Percentiles rank a stretch among this genome's conserved stretches.
These are phyloP conservation scores for Fomitopsis serialis DNA, from an alignment of 768 basidiomycete species.

Conservation along the genomic window DNA sequence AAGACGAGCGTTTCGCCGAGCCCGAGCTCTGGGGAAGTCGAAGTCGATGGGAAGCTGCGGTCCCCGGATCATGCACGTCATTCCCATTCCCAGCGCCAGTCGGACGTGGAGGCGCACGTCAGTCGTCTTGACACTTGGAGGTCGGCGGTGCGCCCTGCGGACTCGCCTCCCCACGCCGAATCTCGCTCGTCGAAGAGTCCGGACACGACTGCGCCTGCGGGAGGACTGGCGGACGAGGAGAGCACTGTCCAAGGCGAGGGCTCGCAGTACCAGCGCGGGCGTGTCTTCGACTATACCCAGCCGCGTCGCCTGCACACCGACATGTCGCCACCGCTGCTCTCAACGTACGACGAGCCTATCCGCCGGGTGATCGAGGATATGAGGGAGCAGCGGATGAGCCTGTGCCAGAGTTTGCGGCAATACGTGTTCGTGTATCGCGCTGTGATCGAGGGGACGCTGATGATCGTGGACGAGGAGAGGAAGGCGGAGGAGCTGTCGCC, in stretches of 20 bases:
- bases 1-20: neutral
- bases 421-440: slow-evolving; percentile 92
- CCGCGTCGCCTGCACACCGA: slow-evolving; percentile 54
- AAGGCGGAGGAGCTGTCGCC: slow-evolving; percentile 26
- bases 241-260: too few species aligned
- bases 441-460: slow-evolving; percentile 74
- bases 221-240: too few species aligned
- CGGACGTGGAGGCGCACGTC: too few species aligned
- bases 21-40: neutral
- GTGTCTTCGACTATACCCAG: too few species aligned
- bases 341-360: slow-evolving; percentile 70
- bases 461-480: slow-evolving; percentile 70
- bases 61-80: neutral
- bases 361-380: slow-evolving; percentile 85
- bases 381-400: slow-evolving; percentile 93
- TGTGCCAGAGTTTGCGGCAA: slow-evolving; percentile 92
- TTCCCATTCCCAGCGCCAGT: too few species aligned
- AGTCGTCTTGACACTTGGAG: too few species aligned
- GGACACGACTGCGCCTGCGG: neutral
- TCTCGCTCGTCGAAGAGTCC: too few species aligned
- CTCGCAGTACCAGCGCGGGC: too few species aligned
- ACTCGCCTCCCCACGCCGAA: too few species aligned
- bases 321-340: slow-evolving; percentile 52
- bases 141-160: too few species aligned
- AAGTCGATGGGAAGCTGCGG: too few species aligned